phyloP scores from a whole-genome alignment of 331 rosid species.

The Pyrus hybrid region DNA sequence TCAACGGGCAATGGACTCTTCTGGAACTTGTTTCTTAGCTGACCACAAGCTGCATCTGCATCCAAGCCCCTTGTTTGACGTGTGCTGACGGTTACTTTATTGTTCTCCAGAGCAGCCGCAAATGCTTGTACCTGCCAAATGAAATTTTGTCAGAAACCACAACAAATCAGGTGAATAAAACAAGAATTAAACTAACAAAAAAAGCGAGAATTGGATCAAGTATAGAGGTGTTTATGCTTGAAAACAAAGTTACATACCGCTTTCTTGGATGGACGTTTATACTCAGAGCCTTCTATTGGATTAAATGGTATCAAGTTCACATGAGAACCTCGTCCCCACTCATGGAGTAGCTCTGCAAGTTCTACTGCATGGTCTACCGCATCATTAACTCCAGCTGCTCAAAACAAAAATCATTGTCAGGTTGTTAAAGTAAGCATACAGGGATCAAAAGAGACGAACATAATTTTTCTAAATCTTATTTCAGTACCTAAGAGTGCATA shows the following conservation, averaged over 20 bases:
- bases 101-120: constrained; percentile 62
- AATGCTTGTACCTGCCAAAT: constrained; percentile 65
- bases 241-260: constrained; percentile 43
- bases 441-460: not conserved
- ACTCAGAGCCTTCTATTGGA: constrained; percentile 92
- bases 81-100: constrained; percentile 61
- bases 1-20: constrained; percentile 63
- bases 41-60: constrained; percentile 98
- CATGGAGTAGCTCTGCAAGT: constrained; percentile 69
- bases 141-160: not conserved
- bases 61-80: constrained; percentile 95
- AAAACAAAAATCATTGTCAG: not conserved
- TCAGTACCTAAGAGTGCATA: constrained; percentile 89
- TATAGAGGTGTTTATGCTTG: not conserved
- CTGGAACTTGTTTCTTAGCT: constrained; percentile 80
- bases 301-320: constrained; percentile 96
- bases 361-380: constrained; percentile 64
- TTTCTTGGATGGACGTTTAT: constrained; percentile 71
- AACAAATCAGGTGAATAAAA: not conserved
- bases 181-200: not conserved
- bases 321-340: constrained; percentile 60
- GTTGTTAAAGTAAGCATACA: not conserved
- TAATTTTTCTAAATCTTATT: not conserved
- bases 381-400: constrained; percentile 94
- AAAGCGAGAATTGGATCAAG: not conserved